phyloP scores from a whole-genome alignment of 1,139 yeast species.

The Pichia norvegensis region DNA sequence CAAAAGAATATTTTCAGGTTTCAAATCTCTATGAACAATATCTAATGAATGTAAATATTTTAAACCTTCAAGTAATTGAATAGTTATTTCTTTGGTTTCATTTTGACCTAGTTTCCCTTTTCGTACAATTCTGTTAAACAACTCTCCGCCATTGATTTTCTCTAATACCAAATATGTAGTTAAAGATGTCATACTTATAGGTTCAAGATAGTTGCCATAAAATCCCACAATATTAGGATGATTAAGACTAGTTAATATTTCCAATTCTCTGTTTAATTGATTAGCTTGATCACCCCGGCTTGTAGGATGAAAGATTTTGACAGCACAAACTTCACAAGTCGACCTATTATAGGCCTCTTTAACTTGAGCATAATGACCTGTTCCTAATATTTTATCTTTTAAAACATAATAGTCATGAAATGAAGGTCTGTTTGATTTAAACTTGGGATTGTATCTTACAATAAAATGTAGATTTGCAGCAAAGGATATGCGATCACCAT shows the following conservation, averaged over 20 bases:
- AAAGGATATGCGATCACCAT: constrained; percentile 59
- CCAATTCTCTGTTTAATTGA: constrained; percentile 55
- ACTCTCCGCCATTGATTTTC: constrained; percentile 66
- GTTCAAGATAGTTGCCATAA: constrained; percentile 62
- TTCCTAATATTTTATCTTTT: constrained; percentile 51
- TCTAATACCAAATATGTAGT: constrained; percentile 66
- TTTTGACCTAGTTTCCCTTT: constrained; percentile 53
- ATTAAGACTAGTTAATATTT: constrained; percentile 53
- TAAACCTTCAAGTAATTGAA: constrained; percentile 56
- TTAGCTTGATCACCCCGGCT: constrained; percentile 31
- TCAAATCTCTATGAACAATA: constrained; percentile 70
- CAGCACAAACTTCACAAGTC: constrained; percentile 59
- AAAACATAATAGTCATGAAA: constrained; percentile 56
- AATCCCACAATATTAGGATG: constrained; percentile 67
- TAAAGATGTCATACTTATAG: constrained; percentile 44
- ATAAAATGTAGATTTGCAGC: constrained; percentile 55
- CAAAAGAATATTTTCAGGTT: constrained; percentile 67
- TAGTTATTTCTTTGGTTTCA: constrained; percentile 55
- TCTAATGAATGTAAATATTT: constrained; percentile 53
- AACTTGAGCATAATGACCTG: constrained; percentile 75
- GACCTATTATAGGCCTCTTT: constrained; percentile 55
- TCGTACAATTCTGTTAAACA: constrained; percentile 60
- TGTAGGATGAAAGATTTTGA: constrained; percentile 69
- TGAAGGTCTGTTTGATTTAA: constrained; percentile 24
- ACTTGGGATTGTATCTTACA: constrained; percentile 39